phyloP scores from a whole-genome alignment of 106 monocot genomes.

The Dendrobium huoshanense region DNA sequence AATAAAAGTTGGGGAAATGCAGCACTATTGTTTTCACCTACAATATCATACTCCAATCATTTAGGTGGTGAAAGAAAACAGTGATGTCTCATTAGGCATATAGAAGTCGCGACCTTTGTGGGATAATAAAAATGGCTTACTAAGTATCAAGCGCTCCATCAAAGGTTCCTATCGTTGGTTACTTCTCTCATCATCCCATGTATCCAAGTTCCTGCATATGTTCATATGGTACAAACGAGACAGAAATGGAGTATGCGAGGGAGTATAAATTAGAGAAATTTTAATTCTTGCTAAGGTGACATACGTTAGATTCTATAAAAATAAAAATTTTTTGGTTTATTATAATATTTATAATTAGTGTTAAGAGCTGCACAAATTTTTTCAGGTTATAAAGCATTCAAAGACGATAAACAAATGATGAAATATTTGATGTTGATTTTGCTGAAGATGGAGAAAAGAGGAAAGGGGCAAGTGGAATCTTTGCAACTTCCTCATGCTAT shows the following conservation, averaged over 20 bases:
- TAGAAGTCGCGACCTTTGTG: constrained; percentile 72
- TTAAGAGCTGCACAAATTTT: not conserved
- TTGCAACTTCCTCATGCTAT: constrained; percentile 71
- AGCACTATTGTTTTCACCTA: no score
- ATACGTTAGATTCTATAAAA: not conserved
- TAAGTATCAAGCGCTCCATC: constrained; percentile 56
- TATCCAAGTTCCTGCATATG: constrained; percentile 77
- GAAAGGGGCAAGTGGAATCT: constrained; percentile 78
- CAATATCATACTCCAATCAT: no score
- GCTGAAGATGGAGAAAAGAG: constrained; percentile 33
- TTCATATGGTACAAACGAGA: constrained; percentile 70
- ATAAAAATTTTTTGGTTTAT: not conserved
- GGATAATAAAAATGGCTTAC: constrained; percentile 80
- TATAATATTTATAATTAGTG: not conserved
- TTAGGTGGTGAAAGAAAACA: no score
- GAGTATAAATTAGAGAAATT: constrained; percentile 67
- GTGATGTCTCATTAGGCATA: constrained; percentile 46
- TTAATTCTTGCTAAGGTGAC: constrained; percentile 83
- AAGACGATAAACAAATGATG: constrained; percentile 29
- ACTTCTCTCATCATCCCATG: constrained; percentile 84
- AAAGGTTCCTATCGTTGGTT: constrained; percentile 80
- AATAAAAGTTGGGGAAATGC: constrained; percentile 48
- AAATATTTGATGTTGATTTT: constrained; percentile 28
- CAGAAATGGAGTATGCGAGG: constrained; percentile 71
- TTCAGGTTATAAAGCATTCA: constrained; percentile 55